Evolutionary conservation across 2,329 filamentous ascomycete species (phyloP).

Genomic region (Hawksworthiomyces lignivorus): DNA sequence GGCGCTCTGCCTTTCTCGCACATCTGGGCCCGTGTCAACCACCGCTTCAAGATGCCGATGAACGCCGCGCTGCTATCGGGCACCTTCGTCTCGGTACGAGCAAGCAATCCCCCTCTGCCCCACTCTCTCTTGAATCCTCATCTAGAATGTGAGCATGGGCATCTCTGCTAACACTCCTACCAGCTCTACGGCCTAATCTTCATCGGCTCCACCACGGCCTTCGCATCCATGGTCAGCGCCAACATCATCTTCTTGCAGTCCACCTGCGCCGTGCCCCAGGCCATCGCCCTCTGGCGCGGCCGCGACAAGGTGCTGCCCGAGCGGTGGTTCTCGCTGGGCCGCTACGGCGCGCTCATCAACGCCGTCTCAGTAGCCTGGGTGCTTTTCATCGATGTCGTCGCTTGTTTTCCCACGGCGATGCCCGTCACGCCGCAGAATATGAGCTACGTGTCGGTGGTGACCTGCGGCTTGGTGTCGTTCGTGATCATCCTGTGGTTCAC

Average conservation of each 20-base stretch:
- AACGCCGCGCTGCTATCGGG: conserved; percentile 17
- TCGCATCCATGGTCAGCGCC: conserved; percentile 12
- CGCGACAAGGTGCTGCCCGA: conserved; percentile 19
- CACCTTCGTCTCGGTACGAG: conserved; percentile 3
- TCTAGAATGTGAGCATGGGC: no score
- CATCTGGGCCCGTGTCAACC: conserved; percentile 18
- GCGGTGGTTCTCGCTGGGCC: conserved; percentile 19
- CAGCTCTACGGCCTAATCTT: conserved; percentile 22
- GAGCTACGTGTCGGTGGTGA: conserved; percentile 13
- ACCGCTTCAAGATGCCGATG: conserved; percentile 19
- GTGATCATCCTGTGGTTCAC: conserved; percentile 7
- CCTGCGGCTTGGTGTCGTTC: conserved; percentile 1
- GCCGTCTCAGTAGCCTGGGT: conserved; percentile 7
- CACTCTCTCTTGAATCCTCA: neutral
- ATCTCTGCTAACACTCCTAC: neutral
- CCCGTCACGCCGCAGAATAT: conserved; percentile 16
- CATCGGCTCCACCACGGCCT: conserved; percentile 22
- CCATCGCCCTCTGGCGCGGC: conserved; percentile 19
- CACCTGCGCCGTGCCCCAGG: conserved; percentile 19
- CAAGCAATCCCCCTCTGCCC: neutral
- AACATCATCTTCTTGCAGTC: conserved; percentile 10
- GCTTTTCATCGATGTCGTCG: conserved; percentile 6
- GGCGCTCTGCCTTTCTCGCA: conserved; percentile 19
- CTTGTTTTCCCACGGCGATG: conserved; percentile 11
- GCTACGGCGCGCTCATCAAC: conserved; percentile 19